Percentiles rank a stretch among this genome's conserved stretches.
Evolutionary conservation across 176 grass and related monocot species (phyloP).

Genomic region (Musa schizocarpa): DNA sequence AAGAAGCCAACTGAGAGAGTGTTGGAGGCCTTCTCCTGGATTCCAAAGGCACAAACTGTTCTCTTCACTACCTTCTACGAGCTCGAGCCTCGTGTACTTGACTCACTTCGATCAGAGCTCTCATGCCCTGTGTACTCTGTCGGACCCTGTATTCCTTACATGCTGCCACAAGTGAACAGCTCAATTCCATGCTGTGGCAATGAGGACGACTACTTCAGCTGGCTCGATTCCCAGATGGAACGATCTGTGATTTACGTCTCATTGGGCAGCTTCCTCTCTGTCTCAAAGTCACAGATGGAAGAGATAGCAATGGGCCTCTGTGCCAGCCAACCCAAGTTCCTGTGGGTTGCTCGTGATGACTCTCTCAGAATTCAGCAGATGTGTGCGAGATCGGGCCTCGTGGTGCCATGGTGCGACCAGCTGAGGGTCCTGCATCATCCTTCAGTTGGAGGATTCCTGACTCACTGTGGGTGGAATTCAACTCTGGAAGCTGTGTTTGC

Average conservation of each 20-base stretch:
- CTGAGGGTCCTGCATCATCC: slow-evolving; percentile 36
- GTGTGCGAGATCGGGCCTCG: slow-evolving; percentile 11
- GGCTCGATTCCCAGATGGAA: slow-evolving; percentile 27
- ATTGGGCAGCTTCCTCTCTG: slow-evolving; percentile 42
- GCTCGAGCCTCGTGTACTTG: slow-evolving; percentile 23
- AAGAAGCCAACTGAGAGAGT: background rate
- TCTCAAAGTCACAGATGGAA: slow-evolving; percentile 30
- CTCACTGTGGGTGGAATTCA: slow-evolving; percentile 51
- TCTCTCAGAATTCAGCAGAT: slow-evolving; percentile 21
- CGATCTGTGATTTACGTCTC: slow-evolving; percentile 37
- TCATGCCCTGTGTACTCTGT: slow-evolving; percentile 19
- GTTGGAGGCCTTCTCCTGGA: slow-evolving; percentile 4
- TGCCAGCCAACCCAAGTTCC: slow-evolving; percentile 22
- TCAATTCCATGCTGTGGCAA: background rate
- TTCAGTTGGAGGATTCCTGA: slow-evolving; percentile 44
- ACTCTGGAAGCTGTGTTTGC: slow-evolving; percentile 33
- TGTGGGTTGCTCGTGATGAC: slow-evolving; percentile 31
- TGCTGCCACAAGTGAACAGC: background rate
- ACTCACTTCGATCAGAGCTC: slow-evolving; percentile 26
- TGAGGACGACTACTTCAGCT: slow-evolving; percentile 22
- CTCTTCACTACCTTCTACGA: slow-evolving; percentile 49
- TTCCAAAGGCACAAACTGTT: slow-evolving; percentile 29
- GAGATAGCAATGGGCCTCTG: slow-evolving; percentile 33
- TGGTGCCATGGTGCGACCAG: slow-evolving; percentile 42
- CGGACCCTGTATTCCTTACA: slow-evolving; percentile 42